Base-by-base conservation (phyloP, 73 alveolate species). In the Symbiodinium natans region DNA sequence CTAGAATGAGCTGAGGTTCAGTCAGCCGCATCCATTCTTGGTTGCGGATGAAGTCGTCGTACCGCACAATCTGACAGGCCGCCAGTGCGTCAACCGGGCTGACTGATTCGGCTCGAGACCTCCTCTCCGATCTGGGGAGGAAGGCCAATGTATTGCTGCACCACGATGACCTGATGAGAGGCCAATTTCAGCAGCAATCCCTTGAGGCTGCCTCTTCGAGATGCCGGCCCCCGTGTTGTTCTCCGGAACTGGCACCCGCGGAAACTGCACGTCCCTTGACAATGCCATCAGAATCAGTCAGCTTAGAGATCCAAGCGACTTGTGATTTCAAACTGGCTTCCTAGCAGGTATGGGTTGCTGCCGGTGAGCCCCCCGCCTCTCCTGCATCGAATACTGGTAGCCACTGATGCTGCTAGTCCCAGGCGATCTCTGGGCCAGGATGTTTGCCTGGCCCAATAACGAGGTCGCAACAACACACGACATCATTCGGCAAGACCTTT, bases 21-120 rank as follows among this genome's bases (percentile, higher is more conserved):
- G 33, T 63, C 80, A 89, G 41, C 86, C 42, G 85, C 11, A n/a
- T 82, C 95, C 95, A 89, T 34, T 56, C 48, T 13, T 89, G 95
- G 34, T 68, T 89, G 86, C 95, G 95, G 33, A 89, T 83, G 56
- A 40, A 89, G 87, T 89, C 95, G 43, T 89, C 95, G 31, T 89
- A 68, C 74, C 95, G 95, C 19, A 89, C 95, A 41, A 89, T 68
- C 95, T 89, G 95, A 39, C 34, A 25, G 59, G 56, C 25, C 34
- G 59, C 6, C 13, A 13, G 21, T 9, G 59, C 13, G 59, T 6
- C 21, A 46, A 46, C 6, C 59, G 59, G 59, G 13, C 13, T 46
- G 59, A 46, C 80, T 63, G 80, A 31, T 39, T 34, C 21, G 0
- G 42, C 15, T 3, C 10, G 40, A 5, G 63, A 75, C 95, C 95